Evolutionary conservation across 106 monocot genomes (phyloP).

Genomic region (Allium fistulosum): DNA sequence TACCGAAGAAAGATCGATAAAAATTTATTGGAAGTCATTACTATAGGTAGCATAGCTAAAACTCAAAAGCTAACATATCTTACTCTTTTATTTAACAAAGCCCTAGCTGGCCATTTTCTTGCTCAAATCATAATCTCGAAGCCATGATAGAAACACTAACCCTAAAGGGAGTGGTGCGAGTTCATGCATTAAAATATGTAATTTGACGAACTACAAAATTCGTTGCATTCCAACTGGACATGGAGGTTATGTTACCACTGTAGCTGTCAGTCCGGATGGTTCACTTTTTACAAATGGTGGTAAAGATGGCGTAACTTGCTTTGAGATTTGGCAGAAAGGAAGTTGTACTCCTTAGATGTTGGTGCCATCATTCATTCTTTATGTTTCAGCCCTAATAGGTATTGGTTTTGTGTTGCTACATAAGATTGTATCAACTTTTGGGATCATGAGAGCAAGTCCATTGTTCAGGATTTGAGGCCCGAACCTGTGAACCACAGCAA

Average conservation of each 20-base stretch:
- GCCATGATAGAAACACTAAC: conserved; percentile 26
- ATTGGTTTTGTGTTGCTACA: conserved; percentile 26
- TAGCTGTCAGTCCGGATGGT: conserved; percentile 18
- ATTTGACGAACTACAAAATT: conserved; percentile 24
- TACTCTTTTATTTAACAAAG: not conserved
- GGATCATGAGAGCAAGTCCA: conserved; percentile 28
- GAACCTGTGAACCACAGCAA: too few species aligned
- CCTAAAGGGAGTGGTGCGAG: conserved; percentile 28
- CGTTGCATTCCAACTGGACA: conserved; percentile 14
- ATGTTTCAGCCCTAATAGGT: conserved; percentile 26
- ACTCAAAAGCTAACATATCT: too few species aligned
- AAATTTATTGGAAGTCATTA: too few species aligned
- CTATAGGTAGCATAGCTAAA: too few species aligned
- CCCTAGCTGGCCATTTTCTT: not conserved
- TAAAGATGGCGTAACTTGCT: conserved; percentile 25
- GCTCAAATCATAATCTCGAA: not conserved
- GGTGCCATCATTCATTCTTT: conserved; percentile 23
- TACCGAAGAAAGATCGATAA: too few species aligned
- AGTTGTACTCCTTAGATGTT: conserved; percentile 24
- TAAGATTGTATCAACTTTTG: conserved; percentile 25
- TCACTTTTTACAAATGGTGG: conserved; percentile 26
- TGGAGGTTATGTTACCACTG: conserved; percentile 18
- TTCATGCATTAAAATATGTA: conserved; percentile 29
- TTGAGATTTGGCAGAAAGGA: conserved; percentile 25
- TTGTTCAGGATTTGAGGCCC: conserved; percentile 29